Evolutionary conservation across 441 rosid species (phyloP).

Genomic region (Pelargonium citronellum): DNA sequence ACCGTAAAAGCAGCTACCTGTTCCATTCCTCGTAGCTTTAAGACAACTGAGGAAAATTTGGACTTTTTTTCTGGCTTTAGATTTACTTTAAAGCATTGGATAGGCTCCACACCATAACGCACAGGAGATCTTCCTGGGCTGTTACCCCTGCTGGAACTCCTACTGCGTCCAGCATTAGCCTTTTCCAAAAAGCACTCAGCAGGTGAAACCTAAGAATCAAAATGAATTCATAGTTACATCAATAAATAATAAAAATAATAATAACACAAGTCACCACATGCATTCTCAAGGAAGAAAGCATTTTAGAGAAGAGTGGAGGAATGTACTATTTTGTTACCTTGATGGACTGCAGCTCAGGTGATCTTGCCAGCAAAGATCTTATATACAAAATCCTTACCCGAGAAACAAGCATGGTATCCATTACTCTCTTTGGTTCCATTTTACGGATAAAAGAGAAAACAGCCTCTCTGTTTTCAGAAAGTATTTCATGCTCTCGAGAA

Average conservation of each 20-base stretch:
- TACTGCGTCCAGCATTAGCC: conserved; percentile 67
- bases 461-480: conserved; percentile 94
- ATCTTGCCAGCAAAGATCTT: conserved; percentile 93
- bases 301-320: conserved; percentile 8
- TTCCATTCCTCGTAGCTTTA: conserved; percentile 94
- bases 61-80: conserved; percentile 91
- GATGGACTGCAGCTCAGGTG: conserved; percentile 95
- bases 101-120: conserved; percentile 55
- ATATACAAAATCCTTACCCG: conserved; percentile 90
- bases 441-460: conserved; percentile 89
- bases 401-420: conserved; percentile 99
- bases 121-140: conserved; percentile 97
- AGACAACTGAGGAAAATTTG: conserved; percentile 87
- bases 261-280: conserved; percentile 11
- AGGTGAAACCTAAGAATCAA: conserved; percentile 56
- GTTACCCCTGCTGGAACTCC: conserved; percentile 90
- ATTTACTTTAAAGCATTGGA: conserved; percentile 79
- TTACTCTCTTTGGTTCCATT: conserved; percentile 95
- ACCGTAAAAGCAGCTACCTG: conserved; percentile 44
- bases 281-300: conserved; percentile 14
- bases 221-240: conserved; percentile 12
- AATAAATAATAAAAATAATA: background rate
- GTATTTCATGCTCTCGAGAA: conserved; percentile 99
- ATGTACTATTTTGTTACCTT: conserved; percentile 42
- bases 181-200: conserved; percentile 80